Percentiles rank a stretch among this genome's conserved stretches.
These are phyloP conservation scores for Bacidia gigantensis DNA, from an alignment of 495 filamentous ascomycete genomes.

Conservation along the genomic window DNA sequence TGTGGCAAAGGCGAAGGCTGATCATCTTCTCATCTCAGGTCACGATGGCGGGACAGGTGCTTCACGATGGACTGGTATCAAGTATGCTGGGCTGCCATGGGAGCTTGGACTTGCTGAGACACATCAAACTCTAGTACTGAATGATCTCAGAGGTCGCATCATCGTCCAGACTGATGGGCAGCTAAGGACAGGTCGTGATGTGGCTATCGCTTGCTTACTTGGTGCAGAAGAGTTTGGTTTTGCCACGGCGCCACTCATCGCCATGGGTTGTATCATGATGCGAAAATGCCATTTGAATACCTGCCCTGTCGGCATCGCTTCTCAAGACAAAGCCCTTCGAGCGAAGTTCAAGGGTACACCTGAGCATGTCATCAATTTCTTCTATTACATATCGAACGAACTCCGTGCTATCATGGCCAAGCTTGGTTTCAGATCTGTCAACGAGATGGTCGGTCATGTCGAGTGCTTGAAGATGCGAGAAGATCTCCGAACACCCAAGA, in stretches of 20 bases:
- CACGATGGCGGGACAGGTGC: constrained; percentile 98
- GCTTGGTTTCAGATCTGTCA: constrained; percentile 86
- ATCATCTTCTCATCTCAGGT: constrained; percentile 95
- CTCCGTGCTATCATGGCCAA: constrained; percentile 97
- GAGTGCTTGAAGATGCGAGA: constrained; percentile 81
- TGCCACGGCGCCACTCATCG: constrained; percentile 92
- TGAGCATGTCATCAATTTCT: constrained; percentile 99
- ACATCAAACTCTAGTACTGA: constrained; percentile 96
- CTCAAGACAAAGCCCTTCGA: constrained; percentile 86
- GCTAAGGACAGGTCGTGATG: constrained; percentile 82
- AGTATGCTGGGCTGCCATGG: constrained; percentile 97
- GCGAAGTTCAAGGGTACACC: constrained; percentile 92
- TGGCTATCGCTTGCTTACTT: constrained; percentile 91
- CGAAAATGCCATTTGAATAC: constrained; percentile 63
- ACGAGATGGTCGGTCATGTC: constrained; percentile 95
- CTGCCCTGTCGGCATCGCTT: constrained; percentile 94
- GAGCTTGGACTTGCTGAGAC: constrained; percentile 96
- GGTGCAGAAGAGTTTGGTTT: constrained; percentile 98
- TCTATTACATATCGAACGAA: constrained; percentile 98
- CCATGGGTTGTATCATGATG: constrained; percentile 98
- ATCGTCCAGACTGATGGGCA: constrained; percentile 98
- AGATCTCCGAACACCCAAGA: constrained; percentile 79
- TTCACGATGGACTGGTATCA: constrained; percentile 98
- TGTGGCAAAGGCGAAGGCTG: constrained; percentile 96
- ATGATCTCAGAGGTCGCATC: constrained; percentile 92